phyloP scores from a whole-genome alignment of 345 rosid genomes.

The Ricinus communis region DNA sequence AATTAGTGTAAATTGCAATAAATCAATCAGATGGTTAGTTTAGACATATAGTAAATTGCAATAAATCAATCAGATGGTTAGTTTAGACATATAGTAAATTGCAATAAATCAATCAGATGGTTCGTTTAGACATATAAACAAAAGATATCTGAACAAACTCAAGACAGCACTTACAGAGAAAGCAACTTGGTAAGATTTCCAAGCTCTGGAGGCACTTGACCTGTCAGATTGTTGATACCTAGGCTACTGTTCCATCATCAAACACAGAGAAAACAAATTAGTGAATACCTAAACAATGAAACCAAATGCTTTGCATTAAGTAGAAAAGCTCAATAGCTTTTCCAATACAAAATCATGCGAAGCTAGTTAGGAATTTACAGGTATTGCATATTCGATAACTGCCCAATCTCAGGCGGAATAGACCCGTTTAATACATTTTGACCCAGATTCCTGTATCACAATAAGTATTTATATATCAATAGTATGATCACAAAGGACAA shows the following conservation, averaged over 20 bases:
- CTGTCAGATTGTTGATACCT: conserved; percentile 58
- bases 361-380: conserved; percentile 39
- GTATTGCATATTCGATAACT: conserved; percentile 47
- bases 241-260: conserved; percentile 46
- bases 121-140: not conserved
- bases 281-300: conserved; percentile 7
- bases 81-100: not conserved
- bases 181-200: conserved; percentile 53
- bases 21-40: not conserved
- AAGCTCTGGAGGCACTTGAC: conserved; percentile 49
- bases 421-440: conserved; percentile 53
- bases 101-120: not conserved
- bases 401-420: conserved; percentile 48
- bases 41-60: not conserved
- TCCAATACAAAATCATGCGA: not conserved
- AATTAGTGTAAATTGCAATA: not conserved
- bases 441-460: conserved; percentile 46
- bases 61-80: not conserved
- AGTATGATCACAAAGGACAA: not conserved
- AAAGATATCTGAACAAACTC: not conserved
- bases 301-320: not conserved
- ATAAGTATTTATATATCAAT: conserved; percentile 3
- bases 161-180: conserved; percentile 43
- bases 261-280: conserved; percentile 17
- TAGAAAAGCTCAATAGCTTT: not conserved